These are phyloP conservation scores for Cercospora sp. DNA, from an alignment of 2,329 filamentous ascomycete genomes.

Conservation along the genomic window DNA sequence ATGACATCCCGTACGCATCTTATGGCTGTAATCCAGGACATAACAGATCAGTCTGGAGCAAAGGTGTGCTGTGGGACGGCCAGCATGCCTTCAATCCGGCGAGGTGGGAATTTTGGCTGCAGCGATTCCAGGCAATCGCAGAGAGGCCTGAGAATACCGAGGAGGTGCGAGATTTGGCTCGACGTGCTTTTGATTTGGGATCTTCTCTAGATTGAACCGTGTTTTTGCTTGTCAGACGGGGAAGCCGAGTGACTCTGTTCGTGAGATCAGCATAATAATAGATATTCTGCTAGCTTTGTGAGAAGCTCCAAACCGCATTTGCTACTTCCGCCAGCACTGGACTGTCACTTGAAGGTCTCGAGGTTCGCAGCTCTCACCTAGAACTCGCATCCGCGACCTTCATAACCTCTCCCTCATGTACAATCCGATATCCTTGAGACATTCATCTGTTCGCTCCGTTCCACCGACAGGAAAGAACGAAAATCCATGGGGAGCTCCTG, in stretches of 20 bases:
- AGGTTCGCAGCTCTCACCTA: not conserved
- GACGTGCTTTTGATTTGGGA: not conserved
- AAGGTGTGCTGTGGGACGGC: not conserved
- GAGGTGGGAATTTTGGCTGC: conserved; percentile 7
- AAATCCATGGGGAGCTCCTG: conserved; percentile 57
- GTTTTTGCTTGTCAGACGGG: not conserved
- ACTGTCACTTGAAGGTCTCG: no score
- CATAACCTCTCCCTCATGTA: conserved; percentile 41
- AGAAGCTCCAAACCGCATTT: no score
- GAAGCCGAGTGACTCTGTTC: no score
- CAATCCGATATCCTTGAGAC: conserved; percentile 43
- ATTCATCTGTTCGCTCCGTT: conserved; percentile 42
- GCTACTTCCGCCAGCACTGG: no score
- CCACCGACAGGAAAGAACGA: conserved; percentile 44
- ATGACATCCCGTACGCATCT: no score
- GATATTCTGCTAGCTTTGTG: not conserved
- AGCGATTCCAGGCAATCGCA: not conserved
- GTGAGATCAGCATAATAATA: no score
- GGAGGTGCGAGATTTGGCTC: not conserved
- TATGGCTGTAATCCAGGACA: no score
- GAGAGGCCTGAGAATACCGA: not conserved
- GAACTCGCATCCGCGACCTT: not conserved
- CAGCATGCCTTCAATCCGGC: conserved; percentile 1
- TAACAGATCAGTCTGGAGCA: not conserved
- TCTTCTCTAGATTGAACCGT: not conserved